These are phyloP conservation scores for Coccomyxa sp. DNA, from an alignment of 139 green algal genomes.

Conservation along the genomic window DNA sequence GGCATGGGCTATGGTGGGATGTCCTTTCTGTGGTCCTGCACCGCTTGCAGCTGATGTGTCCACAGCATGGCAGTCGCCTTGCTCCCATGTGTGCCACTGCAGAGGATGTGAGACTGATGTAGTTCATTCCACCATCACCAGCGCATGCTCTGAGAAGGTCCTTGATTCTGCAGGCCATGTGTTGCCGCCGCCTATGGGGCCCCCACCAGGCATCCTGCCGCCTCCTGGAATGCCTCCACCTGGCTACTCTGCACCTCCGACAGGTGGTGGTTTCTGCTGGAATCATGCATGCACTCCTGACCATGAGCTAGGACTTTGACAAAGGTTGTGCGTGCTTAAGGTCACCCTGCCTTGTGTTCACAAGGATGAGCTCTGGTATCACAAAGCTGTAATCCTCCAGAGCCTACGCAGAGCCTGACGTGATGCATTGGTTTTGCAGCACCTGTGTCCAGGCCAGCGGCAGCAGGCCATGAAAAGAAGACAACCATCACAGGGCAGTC, in stretches of 20 bases:
- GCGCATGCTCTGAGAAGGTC: neutral
- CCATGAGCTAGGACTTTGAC: too few species aligned
- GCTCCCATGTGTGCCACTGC: too few species aligned
- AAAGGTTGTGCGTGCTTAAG: too few species aligned
- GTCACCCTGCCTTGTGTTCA: too few species aligned
- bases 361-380: too few species aligned
- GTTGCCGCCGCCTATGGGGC: slow-evolving; percentile 28
- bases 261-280: too few species aligned
- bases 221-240: slow-evolving; percentile 31
- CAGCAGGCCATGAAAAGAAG: slow-evolving; percentile 18
- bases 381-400: too few species aligned
- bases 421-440: too few species aligned
- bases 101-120: neutral
- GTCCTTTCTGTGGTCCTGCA: neutral
- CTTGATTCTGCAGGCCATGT: neutral
- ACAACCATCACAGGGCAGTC: slow-evolving; percentile 57
- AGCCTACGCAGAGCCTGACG: neutral
- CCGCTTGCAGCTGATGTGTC: neutral
- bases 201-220: slow-evolving; percentile 29
- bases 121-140: neutral
- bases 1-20: neutral
- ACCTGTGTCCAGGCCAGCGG: neutral
- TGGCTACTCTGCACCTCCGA: slow-evolving; percentile 12
- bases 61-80: too few species aligned
- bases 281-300: too few species aligned